Conservation (phyloP, 2,329 filamentous ascomycete species). For the Apiospora hydei region DNA sequence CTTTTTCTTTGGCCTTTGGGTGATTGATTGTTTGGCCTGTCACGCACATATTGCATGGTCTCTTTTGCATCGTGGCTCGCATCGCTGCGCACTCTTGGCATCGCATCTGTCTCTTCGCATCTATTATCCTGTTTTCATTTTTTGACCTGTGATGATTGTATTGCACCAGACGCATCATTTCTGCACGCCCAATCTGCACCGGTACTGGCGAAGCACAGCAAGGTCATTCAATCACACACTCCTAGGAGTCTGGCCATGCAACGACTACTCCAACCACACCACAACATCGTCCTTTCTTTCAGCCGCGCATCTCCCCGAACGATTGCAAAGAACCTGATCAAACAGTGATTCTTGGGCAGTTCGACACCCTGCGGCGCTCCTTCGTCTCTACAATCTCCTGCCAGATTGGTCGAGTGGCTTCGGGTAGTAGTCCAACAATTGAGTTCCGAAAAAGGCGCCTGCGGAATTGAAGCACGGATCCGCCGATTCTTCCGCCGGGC, state of each 20-base stretch:
- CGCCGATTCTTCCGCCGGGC: slow-evolving; percentile 25
- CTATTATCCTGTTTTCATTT: no score
- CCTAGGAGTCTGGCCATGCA: no score
- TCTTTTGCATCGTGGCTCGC: not conserved
- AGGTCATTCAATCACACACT: no score
- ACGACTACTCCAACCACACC: no score
- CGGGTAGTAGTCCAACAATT: not conserved
- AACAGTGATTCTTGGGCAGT: not conserved
- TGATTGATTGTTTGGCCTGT: not conserved
- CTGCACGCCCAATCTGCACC: no score
- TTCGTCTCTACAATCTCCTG: not conserved
- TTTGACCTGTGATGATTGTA: no score
- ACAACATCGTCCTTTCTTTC: not conserved
- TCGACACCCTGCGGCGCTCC: not conserved
- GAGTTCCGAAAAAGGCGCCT: not conserved
- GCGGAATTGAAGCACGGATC: not conserved
- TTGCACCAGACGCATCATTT: no score
- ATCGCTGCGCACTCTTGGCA: not conserved
- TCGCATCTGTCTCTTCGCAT: not conserved
- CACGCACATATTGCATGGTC: no score
- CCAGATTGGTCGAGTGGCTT: not conserved
- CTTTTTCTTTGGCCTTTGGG: not conserved
- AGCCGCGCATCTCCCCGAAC: not conserved
- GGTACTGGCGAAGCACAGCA: no score
- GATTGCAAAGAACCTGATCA: not conserved